These are phyloP conservation scores for Globisporangium megalacanthum DNA, from an alignment of 352 stramenopile genomes.

Conservation along the genomic window DNA sequence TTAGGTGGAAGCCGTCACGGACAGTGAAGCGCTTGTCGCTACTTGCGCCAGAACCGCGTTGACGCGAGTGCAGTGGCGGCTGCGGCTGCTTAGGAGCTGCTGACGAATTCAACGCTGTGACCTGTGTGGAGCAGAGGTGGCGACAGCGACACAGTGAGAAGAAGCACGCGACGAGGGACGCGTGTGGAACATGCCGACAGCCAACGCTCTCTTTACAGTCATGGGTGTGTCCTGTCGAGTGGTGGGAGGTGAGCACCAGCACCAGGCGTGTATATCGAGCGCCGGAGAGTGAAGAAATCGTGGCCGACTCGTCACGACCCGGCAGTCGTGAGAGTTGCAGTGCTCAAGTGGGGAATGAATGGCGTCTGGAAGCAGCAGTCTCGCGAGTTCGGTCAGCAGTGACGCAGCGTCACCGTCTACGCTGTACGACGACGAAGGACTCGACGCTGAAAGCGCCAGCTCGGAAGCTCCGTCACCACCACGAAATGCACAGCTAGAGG, in stretches of 20 bases:
- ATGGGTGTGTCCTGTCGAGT: too few species aligned
- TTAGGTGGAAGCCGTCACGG: constrained; percentile 70
- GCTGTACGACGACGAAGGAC: constrained; percentile 10
- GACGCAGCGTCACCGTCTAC: background rate
- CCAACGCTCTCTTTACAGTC: too few species aligned
- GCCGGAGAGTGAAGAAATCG: too few species aligned
- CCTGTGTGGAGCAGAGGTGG: too few species aligned
- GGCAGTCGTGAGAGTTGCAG: too few species aligned
- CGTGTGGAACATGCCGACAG: too few species aligned
- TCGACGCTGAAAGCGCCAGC: constrained; percentile 5
- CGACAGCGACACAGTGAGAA: background rate
- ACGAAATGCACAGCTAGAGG: background rate
- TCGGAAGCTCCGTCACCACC: background rate
- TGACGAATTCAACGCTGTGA: background rate
- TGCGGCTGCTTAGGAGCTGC: background rate
- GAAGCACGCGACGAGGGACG: too few species aligned
- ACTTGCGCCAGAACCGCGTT: background rate
- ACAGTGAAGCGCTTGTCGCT: constrained; percentile 50
- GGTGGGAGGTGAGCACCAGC: too few species aligned
- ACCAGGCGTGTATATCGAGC: too few species aligned
- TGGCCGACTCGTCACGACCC: too few species aligned
- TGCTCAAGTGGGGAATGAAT: background rate
- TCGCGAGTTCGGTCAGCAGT: background rate
- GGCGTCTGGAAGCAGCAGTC: background rate
- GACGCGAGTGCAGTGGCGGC: constrained; percentile 1